These are phyloP conservation scores for Yarrowia yakushimensis DNA, from an alignment of 805 yeast genomes.

Conservation along the genomic window DNA sequence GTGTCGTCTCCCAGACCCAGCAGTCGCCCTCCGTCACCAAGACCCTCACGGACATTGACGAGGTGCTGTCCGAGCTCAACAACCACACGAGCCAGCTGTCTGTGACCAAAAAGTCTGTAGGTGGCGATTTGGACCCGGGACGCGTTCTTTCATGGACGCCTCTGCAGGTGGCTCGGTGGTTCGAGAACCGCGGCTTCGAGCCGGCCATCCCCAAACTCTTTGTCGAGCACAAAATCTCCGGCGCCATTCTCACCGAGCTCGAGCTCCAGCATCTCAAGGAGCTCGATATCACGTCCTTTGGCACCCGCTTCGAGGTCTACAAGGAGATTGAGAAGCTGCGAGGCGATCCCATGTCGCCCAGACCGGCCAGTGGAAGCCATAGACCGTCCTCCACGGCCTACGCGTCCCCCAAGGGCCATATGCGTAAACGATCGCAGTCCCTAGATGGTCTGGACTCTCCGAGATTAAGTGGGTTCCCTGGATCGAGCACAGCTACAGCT, in stretches of 20 bases:
- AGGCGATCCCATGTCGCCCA: background rate
- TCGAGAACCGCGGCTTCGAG: slow-evolving; percentile 70
- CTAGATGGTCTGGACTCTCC: slow-evolving; percentile 3
- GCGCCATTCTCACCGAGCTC: slow-evolving; percentile 76
- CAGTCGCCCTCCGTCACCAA: slow-evolving; percentile 30
- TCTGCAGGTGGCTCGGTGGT: slow-evolving; percentile 75
- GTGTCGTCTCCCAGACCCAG: background rate
- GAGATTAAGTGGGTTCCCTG: background rate
- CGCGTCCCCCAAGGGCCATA: slow-evolving; percentile 15
- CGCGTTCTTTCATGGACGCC: slow-evolving; percentile 63
- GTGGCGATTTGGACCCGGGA: background rate
- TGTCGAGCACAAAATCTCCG: slow-evolving; percentile 83
- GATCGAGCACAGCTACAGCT: background rate
- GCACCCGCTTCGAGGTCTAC: slow-evolving; percentile 88
- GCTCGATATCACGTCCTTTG: slow-evolving; percentile 86
- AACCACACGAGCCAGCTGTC: slow-evolving; percentile 30
- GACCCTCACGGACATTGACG: slow-evolving; percentile 41
- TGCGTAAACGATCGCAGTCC: background rate
- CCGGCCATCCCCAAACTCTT: slow-evolving; percentile 71
- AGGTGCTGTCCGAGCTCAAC: slow-evolving; percentile 39
- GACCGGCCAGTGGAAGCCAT: background rate
- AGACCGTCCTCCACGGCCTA: background rate
- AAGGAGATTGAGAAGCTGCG: slow-evolving; percentile 73
- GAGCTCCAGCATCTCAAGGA: slow-evolving; percentile 87
- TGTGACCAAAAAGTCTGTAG: background rate